Evolutionary conservation across 176 grass and related monocot species (phyloP).

Genomic region (Bonia amplexicaulis): DNA sequence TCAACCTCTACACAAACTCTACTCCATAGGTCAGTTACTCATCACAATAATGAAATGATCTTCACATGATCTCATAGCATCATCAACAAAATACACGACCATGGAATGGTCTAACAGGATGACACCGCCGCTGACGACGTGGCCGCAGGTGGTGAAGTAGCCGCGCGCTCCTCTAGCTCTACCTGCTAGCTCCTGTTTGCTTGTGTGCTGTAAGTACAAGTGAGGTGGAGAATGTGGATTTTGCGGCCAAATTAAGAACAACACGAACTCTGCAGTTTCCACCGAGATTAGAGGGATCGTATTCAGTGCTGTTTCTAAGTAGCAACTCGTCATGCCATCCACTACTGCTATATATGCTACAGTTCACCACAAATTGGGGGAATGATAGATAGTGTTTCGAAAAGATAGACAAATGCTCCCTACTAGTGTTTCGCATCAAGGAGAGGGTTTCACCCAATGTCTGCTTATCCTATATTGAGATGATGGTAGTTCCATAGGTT

Average conservation of each 20-base stretch:
- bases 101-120: neutral
- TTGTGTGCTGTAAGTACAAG: constrained; percentile 15
- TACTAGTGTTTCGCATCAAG: neutral
- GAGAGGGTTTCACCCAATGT: neutral
- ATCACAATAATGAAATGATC: too few relatives aligned
- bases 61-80: too few relatives aligned
- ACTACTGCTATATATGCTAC: neutral
- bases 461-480: neutral
- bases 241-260: constrained; percentile 41
- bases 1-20: too few relatives aligned
- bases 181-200: neutral
- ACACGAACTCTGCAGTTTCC: constrained; percentile 56
- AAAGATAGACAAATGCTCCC: neutral
- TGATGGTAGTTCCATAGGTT: neutral
- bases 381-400: neutral
- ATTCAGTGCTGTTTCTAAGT: neutral
- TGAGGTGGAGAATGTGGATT: constrained; percentile 61
- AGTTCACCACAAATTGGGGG: neutral
- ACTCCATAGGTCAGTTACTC: too few relatives aligned
- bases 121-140: neutral
- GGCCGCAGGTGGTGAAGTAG: neutral
- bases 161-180: too few relatives aligned
- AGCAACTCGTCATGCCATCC: constrained; percentile 26
- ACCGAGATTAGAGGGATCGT: constrained; percentile 19
- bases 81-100: too few relatives aligned